Percentiles rank a stretch among this genome's conserved stretches.
phyloP scores from a whole-genome alignment of 2,329 filamentous ascomycete genomes.

The Fusarium sambucinum region DNA sequence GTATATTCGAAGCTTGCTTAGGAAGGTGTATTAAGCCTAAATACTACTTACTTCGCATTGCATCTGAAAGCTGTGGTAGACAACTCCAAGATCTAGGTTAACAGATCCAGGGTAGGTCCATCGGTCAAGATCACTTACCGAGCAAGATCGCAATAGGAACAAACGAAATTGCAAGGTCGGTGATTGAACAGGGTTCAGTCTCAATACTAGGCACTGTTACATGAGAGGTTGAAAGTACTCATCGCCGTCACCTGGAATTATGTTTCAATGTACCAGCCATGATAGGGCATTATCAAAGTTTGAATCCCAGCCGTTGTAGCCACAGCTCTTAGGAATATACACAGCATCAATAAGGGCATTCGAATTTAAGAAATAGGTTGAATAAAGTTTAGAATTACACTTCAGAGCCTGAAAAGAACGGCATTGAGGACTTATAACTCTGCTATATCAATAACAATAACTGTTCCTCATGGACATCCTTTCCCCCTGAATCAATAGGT shows the following conservation, averaged over 20 bases:
- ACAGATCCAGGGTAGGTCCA: neutral
- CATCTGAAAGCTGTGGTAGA: neutral
- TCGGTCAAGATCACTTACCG: neutral
- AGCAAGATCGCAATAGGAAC: neutral
- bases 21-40: neutral
- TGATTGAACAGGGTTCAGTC: neutral
- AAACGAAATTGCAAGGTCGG: too few species aligned
- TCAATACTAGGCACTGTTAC: neutral
- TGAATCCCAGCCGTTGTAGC: neutral
- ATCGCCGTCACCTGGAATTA: neutral
- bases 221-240: too few species aligned
- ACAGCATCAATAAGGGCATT: neutral
- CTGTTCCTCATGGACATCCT: neutral
- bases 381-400: neutral
- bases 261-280: constrained; percentile 9
- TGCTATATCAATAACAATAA: neutral
- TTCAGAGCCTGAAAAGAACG: neutral
- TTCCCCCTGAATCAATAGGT: constrained; percentile 32
- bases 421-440: neutral
- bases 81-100: neutral
- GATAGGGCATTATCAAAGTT: neutral
- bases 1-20: neutral
- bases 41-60: neutral
- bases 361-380: too few species aligned
- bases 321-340: neutral